Percentiles rank a stretch among this genome's conserved stretches.
phyloP scores from a whole-genome alignment of 2,329 filamentous ascomycete genomes.

The Penicillium verrucosum region DNA sequence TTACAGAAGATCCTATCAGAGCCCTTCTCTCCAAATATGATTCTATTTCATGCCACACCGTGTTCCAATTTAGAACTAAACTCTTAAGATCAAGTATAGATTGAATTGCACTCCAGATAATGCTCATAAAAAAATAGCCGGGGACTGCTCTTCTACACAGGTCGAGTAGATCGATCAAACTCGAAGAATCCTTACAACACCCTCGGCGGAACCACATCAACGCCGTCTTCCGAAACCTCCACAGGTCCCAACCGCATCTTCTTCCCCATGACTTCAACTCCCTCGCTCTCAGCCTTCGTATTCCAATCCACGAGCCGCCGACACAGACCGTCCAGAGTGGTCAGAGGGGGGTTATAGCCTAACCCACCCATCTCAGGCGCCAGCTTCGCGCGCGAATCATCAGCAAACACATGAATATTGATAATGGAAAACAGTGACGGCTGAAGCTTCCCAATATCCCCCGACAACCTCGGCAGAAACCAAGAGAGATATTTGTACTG shows the following conservation, averaged over 20 bases:
- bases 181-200: conserved; percentile 7
- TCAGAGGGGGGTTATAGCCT: conserved; percentile 33
- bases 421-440: conserved; percentile 33
- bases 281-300: conserved; percentile 17
- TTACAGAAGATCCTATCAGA: neutral
- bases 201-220: conserved; percentile 19
- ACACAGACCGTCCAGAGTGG: conserved; percentile 34
- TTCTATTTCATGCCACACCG: neutral
- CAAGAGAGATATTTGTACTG: conserved; percentile 28
- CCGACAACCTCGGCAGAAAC: conserved; percentile 22
- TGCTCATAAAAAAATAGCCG: too few relatives aligned
- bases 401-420: conserved; percentile 27
- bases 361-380: conserved; percentile 29
- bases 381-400: conserved; percentile 29
- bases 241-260: conserved; percentile 9
- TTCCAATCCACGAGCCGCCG: conserved; percentile 36
- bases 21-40: neutral
- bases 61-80: neutral
- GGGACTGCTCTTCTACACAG: neutral
- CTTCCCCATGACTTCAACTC: conserved; percentile 8
- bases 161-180: neutral
- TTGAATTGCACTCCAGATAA: neutral
- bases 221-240: conserved; percentile 13
- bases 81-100: neutral
- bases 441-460: conserved; percentile 31